A percentile compares a stretch with the other conserved stretches of the same genome.
Evolutionary conservation across 176 grass and related monocot species (phyloP).

Genomic region (Cenchrus fungigraminus): DNA sequence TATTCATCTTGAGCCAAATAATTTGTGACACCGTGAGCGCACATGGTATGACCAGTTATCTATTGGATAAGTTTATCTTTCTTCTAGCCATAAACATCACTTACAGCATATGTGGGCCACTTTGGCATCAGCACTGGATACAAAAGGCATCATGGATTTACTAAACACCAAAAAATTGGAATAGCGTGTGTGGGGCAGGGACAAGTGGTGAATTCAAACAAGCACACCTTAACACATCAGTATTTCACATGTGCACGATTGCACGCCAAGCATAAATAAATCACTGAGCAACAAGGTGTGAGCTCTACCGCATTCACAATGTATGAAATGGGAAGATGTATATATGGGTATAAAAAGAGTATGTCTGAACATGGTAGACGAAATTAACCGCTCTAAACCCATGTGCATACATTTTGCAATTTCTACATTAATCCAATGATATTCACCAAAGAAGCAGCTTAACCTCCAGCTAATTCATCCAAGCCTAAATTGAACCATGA

Average conservation of each 20-base stretch:
- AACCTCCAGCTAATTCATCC: not conserved
- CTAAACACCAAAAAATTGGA: conserved; percentile 12
- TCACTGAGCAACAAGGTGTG: not conserved
- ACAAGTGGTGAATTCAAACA: not conserved
- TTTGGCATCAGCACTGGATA: not conserved
- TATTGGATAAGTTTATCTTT: not conserved
- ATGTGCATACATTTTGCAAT: not conserved
- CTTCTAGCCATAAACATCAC: conserved; percentile 6
- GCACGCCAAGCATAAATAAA: not conserved
- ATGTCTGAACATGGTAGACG: not conserved
- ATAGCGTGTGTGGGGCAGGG: not conserved
- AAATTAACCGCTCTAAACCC: not conserved
- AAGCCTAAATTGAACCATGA: not conserved
- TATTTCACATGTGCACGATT: not conserved
- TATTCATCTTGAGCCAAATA: not conserved
- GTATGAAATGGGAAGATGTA: not conserved
- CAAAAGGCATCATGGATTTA: conserved; percentile 2
- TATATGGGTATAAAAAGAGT: not conserved
- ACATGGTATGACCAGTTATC: not conserved
- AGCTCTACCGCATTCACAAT: conserved; percentile 10
- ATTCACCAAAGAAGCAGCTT: not conserved
- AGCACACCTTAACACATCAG: not conserved
- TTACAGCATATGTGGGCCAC: not conserved
- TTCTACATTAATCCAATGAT: not conserved
- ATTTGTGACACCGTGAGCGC: not conserved